A percentile compares a stretch with the other conserved stretches of the same genome.
phyloP scores from a whole-genome alignment of 768 basidiomycete genomes.

The Xanthoconium purpureum region DNA sequence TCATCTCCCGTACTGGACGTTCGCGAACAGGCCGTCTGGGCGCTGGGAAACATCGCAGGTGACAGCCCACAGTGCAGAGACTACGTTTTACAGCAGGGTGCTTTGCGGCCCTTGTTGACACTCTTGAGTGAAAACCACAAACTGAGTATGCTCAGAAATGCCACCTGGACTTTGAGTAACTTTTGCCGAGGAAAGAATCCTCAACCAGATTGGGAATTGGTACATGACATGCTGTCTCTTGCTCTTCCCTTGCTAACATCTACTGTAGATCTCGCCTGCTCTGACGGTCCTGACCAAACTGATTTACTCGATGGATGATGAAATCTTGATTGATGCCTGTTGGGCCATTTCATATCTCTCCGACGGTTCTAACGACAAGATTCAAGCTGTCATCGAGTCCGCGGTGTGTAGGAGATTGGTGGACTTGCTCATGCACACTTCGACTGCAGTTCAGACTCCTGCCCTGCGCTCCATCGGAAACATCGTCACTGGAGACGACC shows the following conservation, averaged over 20 bases:
- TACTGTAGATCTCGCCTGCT: slow-evolving; percentile 86
- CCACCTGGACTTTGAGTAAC: slow-evolving; percentile 99
- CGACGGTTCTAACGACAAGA: slow-evolving; percentile 98
- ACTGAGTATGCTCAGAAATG: slow-evolving; percentile 96
- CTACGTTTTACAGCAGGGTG: slow-evolving; percentile 91
- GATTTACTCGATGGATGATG: slow-evolving; percentile 98
- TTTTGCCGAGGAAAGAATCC: slow-evolving; percentile 98
- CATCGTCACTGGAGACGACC: slow-evolving; percentile 98
- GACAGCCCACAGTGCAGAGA: slow-evolving; percentile 98
- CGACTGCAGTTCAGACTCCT: slow-evolving; percentile 95
- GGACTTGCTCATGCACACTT: slow-evolving; percentile 92
- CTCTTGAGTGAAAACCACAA: slow-evolving; percentile 96
- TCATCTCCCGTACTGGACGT: slow-evolving; percentile 95
- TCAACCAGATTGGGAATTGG: slow-evolving; percentile 97
- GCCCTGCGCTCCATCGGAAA: slow-evolving; percentile 98
- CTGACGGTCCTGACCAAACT: slow-evolving; percentile 95
- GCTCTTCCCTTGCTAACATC: slow-evolving; percentile 13
- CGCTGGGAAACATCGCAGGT: slow-evolving; percentile 97
- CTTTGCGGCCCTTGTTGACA: slow-evolving; percentile 85
- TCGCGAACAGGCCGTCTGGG: slow-evolving; percentile 99
- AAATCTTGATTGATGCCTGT: slow-evolving; percentile 98
- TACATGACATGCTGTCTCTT: slow-evolving; percentile 38
- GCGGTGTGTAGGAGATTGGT: slow-evolving; percentile 97
- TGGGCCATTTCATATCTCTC: slow-evolving; percentile 99
- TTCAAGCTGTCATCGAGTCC: slow-evolving; percentile 98